Base-by-base conservation (phyloP, 345 rosid species). In the Capsella bursapastoris region DNA sequence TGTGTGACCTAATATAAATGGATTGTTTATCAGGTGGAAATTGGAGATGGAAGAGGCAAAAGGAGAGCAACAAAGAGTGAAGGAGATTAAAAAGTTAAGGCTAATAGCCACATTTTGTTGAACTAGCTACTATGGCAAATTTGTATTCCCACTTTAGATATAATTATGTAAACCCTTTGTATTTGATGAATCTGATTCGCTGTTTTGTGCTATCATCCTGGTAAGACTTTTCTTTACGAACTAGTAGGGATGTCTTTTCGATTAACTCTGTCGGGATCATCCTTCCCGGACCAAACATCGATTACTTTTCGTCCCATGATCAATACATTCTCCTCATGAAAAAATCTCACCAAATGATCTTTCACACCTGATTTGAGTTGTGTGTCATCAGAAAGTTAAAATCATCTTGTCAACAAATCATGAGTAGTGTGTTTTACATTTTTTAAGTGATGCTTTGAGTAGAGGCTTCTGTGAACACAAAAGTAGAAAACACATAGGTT, bases 161-260 rank as follows among this genome's bases (percentile, higher is more conserved):
- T n/a, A n/a, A n/a, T n/a, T n/a, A n/a, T n/a, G n/a, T n/a, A n/a
- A n/a, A n/a, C n/a, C n/a, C n/a, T n/a, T n/a, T n/a, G n/a, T n/a
- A n/a, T n/a, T n/a, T n/a, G n/a, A n/a, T n/a, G n/a, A n/a, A n/a
- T n/a, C n/a, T n/a, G n/a, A n/a, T n/a, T n/a, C n/a, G n/a, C n/a
- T n/a, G n/a, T n/a, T n/a, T n/a, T n/a, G n/a, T n/a, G n/a, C n/a
- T n/a, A 53, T 53, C 5, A 27, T 38, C 3, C n/a, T 67, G 50
- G 10, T 27, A 14, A 37, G 37, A 13, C 37, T 66, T 66, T 66
- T 65, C 70, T 35, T 66, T 50, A 22, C 70, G 35, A 13, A 37
- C 52, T 22, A 13, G 13, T 45, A 63, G 27, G 5, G 51, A 40
- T 60, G 65, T 22, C 65, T 38, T 38, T 38, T 38, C 11, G 12